Percentiles rank a stretch among this genome's conserved stretches.
Evolutionary conservation across 441 rosid genomes (phyloP).

Genomic region (Omphalea diandra): DNA sequence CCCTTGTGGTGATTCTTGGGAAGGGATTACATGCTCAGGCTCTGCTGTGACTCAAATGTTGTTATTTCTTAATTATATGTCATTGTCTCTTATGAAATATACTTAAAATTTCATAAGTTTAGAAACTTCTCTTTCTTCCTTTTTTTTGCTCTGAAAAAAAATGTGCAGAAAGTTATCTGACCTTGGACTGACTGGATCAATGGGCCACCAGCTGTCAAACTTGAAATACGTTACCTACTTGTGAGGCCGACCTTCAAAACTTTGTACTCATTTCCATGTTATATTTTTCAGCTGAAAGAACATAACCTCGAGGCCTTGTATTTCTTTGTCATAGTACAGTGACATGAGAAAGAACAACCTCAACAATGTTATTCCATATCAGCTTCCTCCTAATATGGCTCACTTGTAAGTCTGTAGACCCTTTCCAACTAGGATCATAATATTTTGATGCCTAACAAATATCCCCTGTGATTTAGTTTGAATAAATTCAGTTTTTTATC

Average conservation of each 20-base stretch:
- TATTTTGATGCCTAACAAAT: not conserved
- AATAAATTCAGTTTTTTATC: not conserved
- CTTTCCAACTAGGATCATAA: not conserved
- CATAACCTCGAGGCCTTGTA: slow-evolving; percentile 25
- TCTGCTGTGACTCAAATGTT: slow-evolving; percentile 82
- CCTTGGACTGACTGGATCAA: slow-evolving; percentile 68
- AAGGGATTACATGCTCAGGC: slow-evolving; percentile 82
- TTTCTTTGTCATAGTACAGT: slow-evolving; percentile 58
- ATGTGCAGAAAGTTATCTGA: slow-evolving; percentile 62
- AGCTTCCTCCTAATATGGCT: slow-evolving; percentile 76
- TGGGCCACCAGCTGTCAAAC: slow-evolving; percentile 80
- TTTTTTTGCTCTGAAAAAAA: not conserved
- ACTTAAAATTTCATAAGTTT: too few species aligned
- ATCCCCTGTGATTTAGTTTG: not conserved
- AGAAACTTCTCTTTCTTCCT: too few species aligned
- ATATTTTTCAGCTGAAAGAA: slow-evolving; percentile 6
- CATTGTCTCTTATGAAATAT: not conserved
- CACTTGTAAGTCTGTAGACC: slow-evolving; percentile 51
- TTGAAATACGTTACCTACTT: slow-evolving; percentile 77
- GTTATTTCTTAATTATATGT: too few species aligned
- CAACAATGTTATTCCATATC: slow-evolving; percentile 76
- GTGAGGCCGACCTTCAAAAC: slow-evolving; percentile 45
- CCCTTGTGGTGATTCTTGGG: slow-evolving; percentile 89
- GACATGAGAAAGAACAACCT: slow-evolving; percentile 91
- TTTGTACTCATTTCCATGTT: slow-evolving; percentile 2